Evolutionary conservation across 1,284 basidiomycete genomes (phyloP), one percentile per base, ranked within the genome.

Genomic region (Thelephora terrestris): DNA sequence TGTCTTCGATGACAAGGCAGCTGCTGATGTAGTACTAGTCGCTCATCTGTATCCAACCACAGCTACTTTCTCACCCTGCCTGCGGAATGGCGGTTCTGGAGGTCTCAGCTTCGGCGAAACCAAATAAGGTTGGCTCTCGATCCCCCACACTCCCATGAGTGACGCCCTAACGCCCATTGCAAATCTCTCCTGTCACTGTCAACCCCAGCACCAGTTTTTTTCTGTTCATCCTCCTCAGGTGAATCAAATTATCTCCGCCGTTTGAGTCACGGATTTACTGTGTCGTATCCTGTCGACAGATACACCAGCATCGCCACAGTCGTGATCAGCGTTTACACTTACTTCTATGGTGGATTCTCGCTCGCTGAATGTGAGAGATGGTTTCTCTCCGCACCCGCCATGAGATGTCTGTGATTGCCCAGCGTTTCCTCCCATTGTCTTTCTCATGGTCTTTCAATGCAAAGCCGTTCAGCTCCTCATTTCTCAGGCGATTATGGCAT

Each of bases 401-500:
- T 77, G 57, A 78, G 77, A 70, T 74, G 76, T 73, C 12, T 29
- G 57, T 44, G 16, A 14, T 49, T 9, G 18, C 25, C 37, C 7
- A 32, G 29, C 14, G 7, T 12, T 10, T 12, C 7, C 12, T 14
- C 14, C 12, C 29, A 14, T 10, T 42, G 39, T 23, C 39, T 14
- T 25, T 21, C 39, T 18, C 5, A 42, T 42, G 17, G 21, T 25
- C 14, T 32, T 12, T 32, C 29, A 10, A 14, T 29, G 40, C 29
- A 14, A 12, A 80, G 76, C 73, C 12, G 43, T 76, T 17, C 78
- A 79, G 57, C 64, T 64, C 0, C 72, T 74, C 68, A 66, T 75
- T 12, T 76, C 76, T 5, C 75, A 80, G 55, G 61, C 70, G 20
- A 77, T 80, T 25, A 42, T 42, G 39, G 39, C 39, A 25, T 42